Percentiles rank a stretch among this genome's conserved stretches.
phyloP scores from a whole-genome alignment of 2,329 filamentous ascomycete genomes.

The Nannizzia gypsea region DNA sequence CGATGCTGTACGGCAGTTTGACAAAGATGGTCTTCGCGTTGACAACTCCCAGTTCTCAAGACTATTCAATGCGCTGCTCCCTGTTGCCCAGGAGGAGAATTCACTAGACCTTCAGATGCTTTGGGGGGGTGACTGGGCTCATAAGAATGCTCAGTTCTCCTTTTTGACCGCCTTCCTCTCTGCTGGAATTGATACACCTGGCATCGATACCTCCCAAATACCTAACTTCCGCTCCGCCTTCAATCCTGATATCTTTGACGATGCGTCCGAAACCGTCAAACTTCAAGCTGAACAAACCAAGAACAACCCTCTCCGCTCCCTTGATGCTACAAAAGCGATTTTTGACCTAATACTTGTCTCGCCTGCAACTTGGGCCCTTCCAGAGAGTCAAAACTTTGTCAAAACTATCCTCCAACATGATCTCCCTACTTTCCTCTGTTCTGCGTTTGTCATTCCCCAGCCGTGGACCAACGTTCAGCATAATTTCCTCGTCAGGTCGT shows the following conservation, averaged over 20 bases:
- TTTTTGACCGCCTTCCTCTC: constrained; percentile 82
- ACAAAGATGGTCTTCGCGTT: constrained; percentile 63
- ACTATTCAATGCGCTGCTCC: constrained; percentile 67
- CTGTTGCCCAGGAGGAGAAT: constrained; percentile 51
- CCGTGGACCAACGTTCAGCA: constrained; percentile 40
- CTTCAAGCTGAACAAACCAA: constrained; percentile 54
- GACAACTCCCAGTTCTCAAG: constrained; percentile 68
- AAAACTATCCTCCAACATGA: constrained; percentile 48
- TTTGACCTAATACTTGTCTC: constrained; percentile 52
- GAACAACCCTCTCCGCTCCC: constrained; percentile 77
- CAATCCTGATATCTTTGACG: constrained; percentile 50
- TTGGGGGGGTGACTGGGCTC: constrained; percentile 82
- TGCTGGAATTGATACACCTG: constrained; percentile 35
- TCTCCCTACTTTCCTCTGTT: constrained; percentile 40
- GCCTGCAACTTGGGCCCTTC: constrained; percentile 44
- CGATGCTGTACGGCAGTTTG: constrained; percentile 66
- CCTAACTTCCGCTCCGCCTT: constrained; percentile 72
- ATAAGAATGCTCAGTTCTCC: constrained; percentile 80
- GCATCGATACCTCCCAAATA: constrained; percentile 69
- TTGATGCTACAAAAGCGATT: constrained; percentile 62
- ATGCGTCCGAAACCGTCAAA: constrained; percentile 48
- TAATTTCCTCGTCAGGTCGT: constrained; percentile 41
- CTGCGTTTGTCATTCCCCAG: constrained; percentile 37
- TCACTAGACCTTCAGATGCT: constrained; percentile 73
- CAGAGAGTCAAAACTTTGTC: constrained; percentile 47